Base-by-base conservation (phyloP, 1,284 basidiomycete species). In the Trichosporon coremiiforme region DNA sequence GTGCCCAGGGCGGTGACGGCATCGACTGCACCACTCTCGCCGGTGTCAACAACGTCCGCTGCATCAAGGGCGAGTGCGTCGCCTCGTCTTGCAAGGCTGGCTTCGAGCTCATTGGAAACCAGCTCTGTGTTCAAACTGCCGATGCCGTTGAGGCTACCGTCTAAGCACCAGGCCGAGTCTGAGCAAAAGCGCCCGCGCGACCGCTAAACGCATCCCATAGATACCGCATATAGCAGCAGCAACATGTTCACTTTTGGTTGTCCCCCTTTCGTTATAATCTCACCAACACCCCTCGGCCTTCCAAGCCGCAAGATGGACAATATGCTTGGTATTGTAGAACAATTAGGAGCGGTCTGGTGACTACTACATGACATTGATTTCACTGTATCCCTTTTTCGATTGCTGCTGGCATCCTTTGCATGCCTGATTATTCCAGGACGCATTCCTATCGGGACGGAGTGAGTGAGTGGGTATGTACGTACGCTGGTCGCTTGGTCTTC, bases 21-120 rank as follows among this genome's bases (percentile, higher is more conserved):
- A 84, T 87, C 77, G 89, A 91, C 79, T 92, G 90, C 82, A 88
- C 87, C 35, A 81, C 85, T 33, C 90, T 92, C 72, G 71, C 82
- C 66, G 87, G 88, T 70, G 87, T 85, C 8, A 64, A 38, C 35
- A 67, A 71, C 65, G 74, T 75, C 50, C 41, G 66, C 22, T 75
- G 74, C 67, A 35, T 71, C 45, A 41, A 62, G 55, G 65, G 68
- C 63, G 22, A 66, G 36, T 75, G 74, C 29, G 65, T 74, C 13
- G 68, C 74, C 50, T 67, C 67, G 22, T 66, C 70, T 10, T 75
- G 74, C 66, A 45, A 38, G 15, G 33, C 41, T 22, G 73, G 73
- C 57, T 74, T 41, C 55, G 22, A 31, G 33, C 22, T 67, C 62
- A 65, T 31, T 50, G 64, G 68, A 65, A 65, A 47, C 60, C 12